Percentiles rank a stretch among this genome's conserved stretches.
Conservation (phyloP, 2,329 filamentous ascomycete species). For the Penicillium griseofulvum region DNA sequence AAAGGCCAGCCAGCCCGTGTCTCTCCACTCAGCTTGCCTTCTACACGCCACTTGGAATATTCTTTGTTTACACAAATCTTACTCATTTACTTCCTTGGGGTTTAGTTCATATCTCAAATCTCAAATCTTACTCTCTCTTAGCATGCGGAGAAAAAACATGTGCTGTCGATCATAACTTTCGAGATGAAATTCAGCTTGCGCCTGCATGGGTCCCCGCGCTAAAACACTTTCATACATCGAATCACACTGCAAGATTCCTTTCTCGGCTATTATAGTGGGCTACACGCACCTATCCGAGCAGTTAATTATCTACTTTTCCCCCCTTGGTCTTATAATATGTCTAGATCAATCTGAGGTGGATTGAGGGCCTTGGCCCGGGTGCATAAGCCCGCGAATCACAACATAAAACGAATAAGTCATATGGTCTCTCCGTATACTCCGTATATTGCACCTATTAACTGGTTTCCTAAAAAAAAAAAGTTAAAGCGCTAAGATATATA, state of each 20-base stretch:
- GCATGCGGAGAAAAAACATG: not conserved
- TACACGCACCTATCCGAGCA: not conserved
- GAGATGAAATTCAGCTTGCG: conserved; percentile 15
- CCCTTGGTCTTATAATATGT: not conserved
- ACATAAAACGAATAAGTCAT: too few species aligned
- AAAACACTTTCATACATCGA: conserved; percentile 7
- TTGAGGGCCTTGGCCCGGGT: not conserved
- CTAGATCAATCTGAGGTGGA: not conserved
- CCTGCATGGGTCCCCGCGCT: conserved; percentile 13
- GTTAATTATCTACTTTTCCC: not conserved
- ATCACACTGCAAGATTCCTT: conserved; percentile 7
- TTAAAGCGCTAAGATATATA: not conserved
- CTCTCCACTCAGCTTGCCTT: too few species aligned
- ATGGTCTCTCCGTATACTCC: not conserved
- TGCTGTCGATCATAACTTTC: conserved; percentile 9
- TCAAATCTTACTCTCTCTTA: too few species aligned
- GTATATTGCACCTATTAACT: not conserved
- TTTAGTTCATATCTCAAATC: too few species aligned
- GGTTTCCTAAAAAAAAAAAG: not conserved
- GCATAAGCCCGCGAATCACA: not conserved
- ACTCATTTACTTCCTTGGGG: too few species aligned
- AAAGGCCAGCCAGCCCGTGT: not conserved
- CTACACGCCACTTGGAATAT: too few species aligned
- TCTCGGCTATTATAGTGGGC: conserved; percentile 16
- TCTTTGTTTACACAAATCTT: too few species aligned